phyloP scores from a whole-genome alignment of 2,329 filamentous ascomycete genomes.

The Scedosporium aurantiacum region DNA sequence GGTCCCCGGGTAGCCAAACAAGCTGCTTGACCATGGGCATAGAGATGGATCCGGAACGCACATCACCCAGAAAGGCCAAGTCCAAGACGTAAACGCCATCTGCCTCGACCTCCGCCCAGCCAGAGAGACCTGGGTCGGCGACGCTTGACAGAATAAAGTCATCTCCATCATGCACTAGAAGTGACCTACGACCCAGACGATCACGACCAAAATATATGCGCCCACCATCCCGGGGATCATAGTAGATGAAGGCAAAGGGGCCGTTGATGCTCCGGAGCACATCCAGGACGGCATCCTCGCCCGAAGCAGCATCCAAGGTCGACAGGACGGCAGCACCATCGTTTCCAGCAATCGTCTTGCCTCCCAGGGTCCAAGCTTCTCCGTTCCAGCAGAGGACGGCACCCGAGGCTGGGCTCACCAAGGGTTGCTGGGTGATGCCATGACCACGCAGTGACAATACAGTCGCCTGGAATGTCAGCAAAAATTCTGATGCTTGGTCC shows the following conservation, averaged over 20 bases:
- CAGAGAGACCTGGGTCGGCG: slow-evolving; percentile 37
- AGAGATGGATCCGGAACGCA: not conserved
- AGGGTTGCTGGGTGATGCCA: slow-evolving; percentile 60
- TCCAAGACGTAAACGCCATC: slow-evolving; percentile 67
- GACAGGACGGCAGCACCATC: slow-evolving; percentile 64
- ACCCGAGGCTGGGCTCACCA: slow-evolving; percentile 38
- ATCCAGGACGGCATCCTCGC: slow-evolving; percentile 29
- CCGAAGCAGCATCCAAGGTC: slow-evolving; percentile 29
- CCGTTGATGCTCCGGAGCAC: slow-evolving; percentile 57
- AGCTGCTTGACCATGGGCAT: not conserved
- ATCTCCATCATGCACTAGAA: slow-evolving; percentile 45
- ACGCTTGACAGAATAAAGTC: slow-evolving; percentile 60
- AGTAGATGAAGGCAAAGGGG: slow-evolving; percentile 83
- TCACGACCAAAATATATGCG: slow-evolving; percentile 77
- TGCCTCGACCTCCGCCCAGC: slow-evolving; percentile 74
- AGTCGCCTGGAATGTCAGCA: slow-evolving; percentile 63
- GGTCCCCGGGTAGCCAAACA: slow-evolving; percentile 7
- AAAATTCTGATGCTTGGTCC: slow-evolving; percentile 18
- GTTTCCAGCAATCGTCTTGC: slow-evolving; percentile 53
- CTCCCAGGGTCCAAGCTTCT: slow-evolving; percentile 73
- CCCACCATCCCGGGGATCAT: slow-evolving; percentile 43
- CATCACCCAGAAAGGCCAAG: slow-evolving; percentile 23
- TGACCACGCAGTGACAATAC: slow-evolving; percentile 83
- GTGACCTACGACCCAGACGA: slow-evolving; percentile 73
- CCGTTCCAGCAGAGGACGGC: slow-evolving; percentile 93